These are phyloP conservation scores for Cubamyces sp. DNA, from an alignment of 768 basidiomycete genomes.

Conservation along the genomic window DNA sequence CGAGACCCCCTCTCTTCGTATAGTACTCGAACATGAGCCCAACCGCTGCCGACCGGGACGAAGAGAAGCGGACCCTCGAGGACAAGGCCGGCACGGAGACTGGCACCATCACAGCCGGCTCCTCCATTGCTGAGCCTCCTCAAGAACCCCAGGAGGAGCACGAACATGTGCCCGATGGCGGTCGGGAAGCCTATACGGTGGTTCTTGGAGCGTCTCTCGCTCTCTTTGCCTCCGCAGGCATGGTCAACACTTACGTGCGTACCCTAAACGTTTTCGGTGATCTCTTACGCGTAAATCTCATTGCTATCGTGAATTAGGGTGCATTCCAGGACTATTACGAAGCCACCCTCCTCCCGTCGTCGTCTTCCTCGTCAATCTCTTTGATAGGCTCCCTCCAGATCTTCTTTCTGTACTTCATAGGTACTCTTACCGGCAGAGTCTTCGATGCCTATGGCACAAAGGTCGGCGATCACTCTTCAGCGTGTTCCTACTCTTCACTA, in stretches of 20 bases:
- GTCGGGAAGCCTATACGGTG: constrained; percentile 31
- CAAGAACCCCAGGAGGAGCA: background rate
- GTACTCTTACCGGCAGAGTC: constrained; percentile 31
- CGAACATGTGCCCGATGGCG: constrained; percentile 32
- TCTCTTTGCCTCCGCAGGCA: constrained; percentile 28
- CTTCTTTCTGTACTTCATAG: constrained; percentile 32
- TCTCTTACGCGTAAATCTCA: background rate
- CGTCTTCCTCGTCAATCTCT: constrained; percentile 34
- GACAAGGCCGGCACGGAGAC: constrained; percentile 8
- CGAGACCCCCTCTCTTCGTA: too few relatives aligned
- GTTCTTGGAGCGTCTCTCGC: constrained; percentile 29
- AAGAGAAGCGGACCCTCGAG: too few relatives aligned
- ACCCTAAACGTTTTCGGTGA: background rate
- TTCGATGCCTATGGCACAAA: constrained; percentile 35
- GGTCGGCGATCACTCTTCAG: constrained; percentile 10
- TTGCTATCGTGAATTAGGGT: constrained; percentile 24
- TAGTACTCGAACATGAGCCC: too few relatives aligned
- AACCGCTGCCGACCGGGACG: too few relatives aligned
- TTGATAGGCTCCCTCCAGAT: constrained; percentile 35
- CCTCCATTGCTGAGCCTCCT: background rate
- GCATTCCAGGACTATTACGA: constrained; percentile 37
- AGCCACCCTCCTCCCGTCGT: constrained; percentile 29
- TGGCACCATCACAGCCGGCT: background rate
- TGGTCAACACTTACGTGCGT: constrained; percentile 30
- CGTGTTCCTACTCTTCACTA: background rate